Evolutionary conservation across 805 yeast species (phyloP), one percentile per base, ranked within the genome.

Genomic region (Metschnikowia koreensis): DNA sequence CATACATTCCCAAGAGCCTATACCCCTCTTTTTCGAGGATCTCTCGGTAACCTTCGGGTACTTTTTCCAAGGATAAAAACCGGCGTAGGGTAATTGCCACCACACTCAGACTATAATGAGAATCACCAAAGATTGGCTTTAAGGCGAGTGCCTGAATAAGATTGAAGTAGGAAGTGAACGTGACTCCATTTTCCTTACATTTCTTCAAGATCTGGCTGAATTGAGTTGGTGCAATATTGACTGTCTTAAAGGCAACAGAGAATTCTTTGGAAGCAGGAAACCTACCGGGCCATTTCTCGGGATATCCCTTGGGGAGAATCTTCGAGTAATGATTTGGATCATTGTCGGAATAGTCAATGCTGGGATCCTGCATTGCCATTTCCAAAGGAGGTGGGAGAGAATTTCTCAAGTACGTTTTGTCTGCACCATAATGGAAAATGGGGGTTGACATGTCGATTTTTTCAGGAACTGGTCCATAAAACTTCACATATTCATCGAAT

Each of bases 341-440:
- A 6, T 63, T 65, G 44, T 58, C 50, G 10, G 65, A 48, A 47
- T 66, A 66, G 46, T 69, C 74, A 9, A 64, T 22, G 6, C 57
- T 58, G 34, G 61, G 60, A 38, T 61, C 63, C 12, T 64, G 66
- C 47, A 71, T 52, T 41, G 61, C 64, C 44, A 57, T 47, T 41
- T 73, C 78, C 16, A 70, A 56, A 4, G 76, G 70, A 3, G 73
- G 72, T 1, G 74, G 73, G 29, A 73, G 58, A 1, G 71, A 64
- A 44, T 66, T 51, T n/a, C 50, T 57, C 12, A 71, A 26, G 41
- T 38, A 46, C 42, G 39, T 16, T n/a, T 38, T 31, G 48, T 71
- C 76, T 1, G 45, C 22, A 1, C 47, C 48, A 31, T 43, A 61
- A 31, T 65, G 57, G 51, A 71, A 71, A 0, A 72, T 11, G 7